These are phyloP conservation scores for Scedosporium minutisporum DNA, from an alignment of 2,329 filamentous ascomycete species.

Conservation along the genomic window DNA sequence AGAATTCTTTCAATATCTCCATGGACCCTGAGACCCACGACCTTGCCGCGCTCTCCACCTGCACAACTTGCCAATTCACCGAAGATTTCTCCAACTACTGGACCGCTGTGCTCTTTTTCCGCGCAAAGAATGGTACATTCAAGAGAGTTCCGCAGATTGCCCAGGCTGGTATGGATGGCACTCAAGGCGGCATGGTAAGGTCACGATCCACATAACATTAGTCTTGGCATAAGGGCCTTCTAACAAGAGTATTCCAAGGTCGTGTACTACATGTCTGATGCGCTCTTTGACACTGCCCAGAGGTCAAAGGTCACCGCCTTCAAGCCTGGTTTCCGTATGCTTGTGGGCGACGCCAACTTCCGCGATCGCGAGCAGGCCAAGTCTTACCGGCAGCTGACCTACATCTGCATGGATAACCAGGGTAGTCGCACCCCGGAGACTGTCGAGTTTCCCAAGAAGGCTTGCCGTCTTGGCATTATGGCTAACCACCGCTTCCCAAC, in stretches of 20 bases:
- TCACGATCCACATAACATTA: constrained; percentile 22
- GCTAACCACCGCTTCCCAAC: constrained; percentile 33
- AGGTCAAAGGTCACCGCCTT: constrained; percentile 30
- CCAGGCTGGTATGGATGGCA: constrained; percentile 27
- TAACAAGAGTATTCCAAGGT: constrained; percentile 12
- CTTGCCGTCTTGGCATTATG: constrained; percentile 31
- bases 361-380: constrained; percentile 20
- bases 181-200: constrained; percentile 21
- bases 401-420: constrained; percentile 27
- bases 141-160: constrained; percentile 29
- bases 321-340: constrained; percentile 38
- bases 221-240: background rate
- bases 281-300: constrained; percentile 26
- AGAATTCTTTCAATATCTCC: constrained; percentile 32
- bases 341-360: constrained; percentile 30
- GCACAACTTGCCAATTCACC: constrained; percentile 27
- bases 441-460: constrained; percentile 24
- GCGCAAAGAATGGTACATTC: constrained; percentile 28
- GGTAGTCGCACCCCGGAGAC: constrained; percentile 28
- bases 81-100: constrained; percentile 17
- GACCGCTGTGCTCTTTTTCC: constrained; percentile 28
- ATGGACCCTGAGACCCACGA: constrained; percentile 26
- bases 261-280: constrained; percentile 37
- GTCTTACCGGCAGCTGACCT: constrained; percentile 29
- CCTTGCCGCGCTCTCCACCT: constrained; percentile 28